Conservation (phyloP, 1,284 basidiomycete genomes). For the Melanopsichium pennsylvanicum region DNA sequence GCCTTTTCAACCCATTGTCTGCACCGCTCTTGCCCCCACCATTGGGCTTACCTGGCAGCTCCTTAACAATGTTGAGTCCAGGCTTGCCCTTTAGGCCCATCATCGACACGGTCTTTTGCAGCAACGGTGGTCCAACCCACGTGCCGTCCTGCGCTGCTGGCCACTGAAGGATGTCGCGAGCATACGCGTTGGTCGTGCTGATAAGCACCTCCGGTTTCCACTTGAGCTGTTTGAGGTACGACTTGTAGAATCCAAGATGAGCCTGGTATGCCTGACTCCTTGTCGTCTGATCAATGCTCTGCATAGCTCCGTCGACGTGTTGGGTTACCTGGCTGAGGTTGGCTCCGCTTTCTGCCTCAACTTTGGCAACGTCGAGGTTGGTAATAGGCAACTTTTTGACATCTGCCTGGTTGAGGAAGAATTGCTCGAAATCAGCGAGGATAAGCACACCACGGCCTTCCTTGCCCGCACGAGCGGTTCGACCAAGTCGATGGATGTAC, state of each 20-base stretch:
- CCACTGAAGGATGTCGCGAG: constrained; percentile 31
- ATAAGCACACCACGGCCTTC: constrained; percentile 72
- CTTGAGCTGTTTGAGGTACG: constrained; percentile 67
- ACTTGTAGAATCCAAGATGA: constrained; percentile 73
- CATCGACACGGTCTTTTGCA: constrained; percentile 72
- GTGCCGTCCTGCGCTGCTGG: constrained; percentile 54
- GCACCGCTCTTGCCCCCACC: constrained; percentile 8
- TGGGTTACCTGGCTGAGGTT: not conserved
- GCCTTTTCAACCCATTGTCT: constrained; percentile 15
- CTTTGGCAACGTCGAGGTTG: constrained; percentile 14
- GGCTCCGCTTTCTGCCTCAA: constrained; percentile 18
- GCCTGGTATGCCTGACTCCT: constrained; percentile 70
- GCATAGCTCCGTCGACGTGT: constrained; percentile 57
- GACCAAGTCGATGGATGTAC: constrained; percentile 68
- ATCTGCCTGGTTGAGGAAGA: constrained; percentile 70
- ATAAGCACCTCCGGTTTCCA: constrained; percentile 70
- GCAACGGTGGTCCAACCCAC: constrained; percentile 66
- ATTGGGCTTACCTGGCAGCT: constrained; percentile 26
- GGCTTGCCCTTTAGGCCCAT: constrained; percentile 72
- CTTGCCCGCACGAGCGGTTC: constrained; percentile 70
- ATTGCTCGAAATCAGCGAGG: constrained; percentile 71
- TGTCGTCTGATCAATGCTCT: constrained; percentile 25
- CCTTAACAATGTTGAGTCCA: constrained; percentile 67
- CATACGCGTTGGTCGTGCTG: constrained; percentile 68
- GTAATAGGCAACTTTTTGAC: constrained; percentile 68